Base-by-base conservation (phyloP, 768 basidiomycete genomes). In the Leccinum arenicola region DNA sequence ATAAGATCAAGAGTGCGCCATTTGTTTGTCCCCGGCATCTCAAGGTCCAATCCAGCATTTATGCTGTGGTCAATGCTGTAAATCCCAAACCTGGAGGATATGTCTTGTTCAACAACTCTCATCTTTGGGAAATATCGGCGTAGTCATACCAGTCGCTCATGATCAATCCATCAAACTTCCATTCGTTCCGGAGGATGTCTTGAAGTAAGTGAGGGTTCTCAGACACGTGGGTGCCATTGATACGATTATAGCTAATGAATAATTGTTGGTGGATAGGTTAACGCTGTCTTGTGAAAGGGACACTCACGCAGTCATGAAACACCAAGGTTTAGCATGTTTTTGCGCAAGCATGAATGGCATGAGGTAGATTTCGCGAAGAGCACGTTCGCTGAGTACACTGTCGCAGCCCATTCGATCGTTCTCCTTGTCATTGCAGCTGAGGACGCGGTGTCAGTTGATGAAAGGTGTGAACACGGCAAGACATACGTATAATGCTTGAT, bases 401-500 rank as follows among this genome's bases (percentile, higher is more conserved):
- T 84, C 76, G 63, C 84, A 89, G 27, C 73, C 87, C 72, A 83
- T 80, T 10, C 88, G 81, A 64, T 89, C 88, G 61, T 90, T 81
- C 69, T 93, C 90, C 71, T 91, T 91, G 75, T 93, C 91, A 66
- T 93, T 93, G 23, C 82, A 84, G 19, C 86, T 86, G 57, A 17
- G 17, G 27, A 29, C 21, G 7, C 15, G 21, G 52, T 60, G 49
- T 19, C 12, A 12, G 12, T n/a, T 31, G 8, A 31, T 27, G 10
- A n/a, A 19, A 51, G 38, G 6, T 4, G 12, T 15, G n/a, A 2
- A 53, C 3, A 43, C 6, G 8, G 14, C 15, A 11, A 29, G 19
- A 65, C 77, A n/a, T 71, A 87, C 86, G 87, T 84, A 61, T 89
- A 93, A 68, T 93, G 92, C 69, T 93, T 93, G 76, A 93, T 87